Base-by-base conservation (phyloP, 768 basidiomycete species). In the Boletus sensibilis region DNA sequence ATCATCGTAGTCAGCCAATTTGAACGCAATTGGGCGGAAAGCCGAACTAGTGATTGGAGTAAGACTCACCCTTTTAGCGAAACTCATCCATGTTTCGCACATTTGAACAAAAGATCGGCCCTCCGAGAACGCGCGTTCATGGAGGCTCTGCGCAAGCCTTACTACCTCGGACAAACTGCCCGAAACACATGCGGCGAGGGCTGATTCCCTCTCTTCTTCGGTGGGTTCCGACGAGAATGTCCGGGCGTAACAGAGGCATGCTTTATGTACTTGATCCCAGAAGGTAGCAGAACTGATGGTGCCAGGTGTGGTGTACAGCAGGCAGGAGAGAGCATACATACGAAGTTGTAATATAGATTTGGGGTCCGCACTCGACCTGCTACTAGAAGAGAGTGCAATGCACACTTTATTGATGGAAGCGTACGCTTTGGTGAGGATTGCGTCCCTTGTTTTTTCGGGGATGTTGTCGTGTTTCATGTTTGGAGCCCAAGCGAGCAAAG, bases 31-130 rank as follows among this genome's bases (percentile, higher is more conserved):
- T 29, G 20, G 37, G 14, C 14, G 51, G 33, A 31, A 47, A 40
- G 6, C 52, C 23, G 40, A 46, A 47, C 21, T 16, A 37, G 16
- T 12, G 33, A 16, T 14, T 51, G 50, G 1, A 45, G 31, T 31
- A 21, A 8, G 35, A 69, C 78, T 54, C 46, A 87, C 90, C 74
- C 77, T 78, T 63, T 81, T 82, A 0, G 90, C 88, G 59, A 90
- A 81, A 20, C 72, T 74, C 61, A 83, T 78, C 84, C 90, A 90
- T 52, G 82, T 83, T 59, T 92, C 88, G 65, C 88, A 90, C 67
- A 88, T 82, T 9, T 75, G 74, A 14, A 82, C 57, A 63, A 88
- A 92, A 1, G 78, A 75, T 45, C 72, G 77, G 3, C 83, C 83
- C 16, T 69, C 68, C 53, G 82, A 59, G 58, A 87, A 86, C 0